Conservation (phyloP, 495 filamentous ascomycete genomes). For the Penicillium goetzii region DNA sequence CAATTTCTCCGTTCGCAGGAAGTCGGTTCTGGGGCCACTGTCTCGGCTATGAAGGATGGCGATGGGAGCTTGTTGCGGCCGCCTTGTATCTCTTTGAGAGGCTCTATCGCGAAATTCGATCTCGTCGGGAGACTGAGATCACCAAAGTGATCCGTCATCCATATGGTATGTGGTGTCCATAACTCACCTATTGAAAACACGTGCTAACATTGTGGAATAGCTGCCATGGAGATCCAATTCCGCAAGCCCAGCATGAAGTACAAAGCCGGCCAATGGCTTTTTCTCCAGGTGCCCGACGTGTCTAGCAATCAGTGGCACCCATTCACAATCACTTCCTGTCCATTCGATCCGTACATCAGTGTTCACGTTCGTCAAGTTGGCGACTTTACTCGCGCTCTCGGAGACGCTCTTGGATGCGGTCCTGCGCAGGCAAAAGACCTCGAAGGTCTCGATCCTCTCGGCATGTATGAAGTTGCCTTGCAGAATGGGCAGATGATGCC, state of each 20-base stretch:
- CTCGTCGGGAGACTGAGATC: conserved; percentile 81
- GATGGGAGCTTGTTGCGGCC: conserved; percentile 93
- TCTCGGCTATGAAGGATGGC: conserved; percentile 94
- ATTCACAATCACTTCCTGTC: conserved; percentile 99
- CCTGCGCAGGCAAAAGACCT: conserved; percentile 80
- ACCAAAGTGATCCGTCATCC: conserved; percentile 93
- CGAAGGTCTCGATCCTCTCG: conserved; percentile 87
- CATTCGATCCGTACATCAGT: conserved; percentile 90
- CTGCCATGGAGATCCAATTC: conserved; percentile 97
- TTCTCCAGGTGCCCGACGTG: conserved; percentile 88
- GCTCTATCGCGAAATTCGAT: conserved; percentile 88
- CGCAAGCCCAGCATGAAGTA: conserved; percentile 95
- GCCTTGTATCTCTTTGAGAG: conserved; percentile 85
- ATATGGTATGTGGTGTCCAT: conserved; percentile 67
- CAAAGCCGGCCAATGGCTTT: conserved; percentile 97
- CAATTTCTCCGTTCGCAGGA: conserved; percentile 83
- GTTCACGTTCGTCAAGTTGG: conserved; percentile 96
- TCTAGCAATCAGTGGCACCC: conserved; percentile 95
- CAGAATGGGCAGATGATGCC: conserved; percentile 93
- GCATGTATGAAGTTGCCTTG: conserved; percentile 98
- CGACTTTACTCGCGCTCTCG: conserved; percentile 88
- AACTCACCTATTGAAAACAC: not conserved
- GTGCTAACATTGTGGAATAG: conserved; percentile 44
- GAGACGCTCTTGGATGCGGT: conserved; percentile 91
- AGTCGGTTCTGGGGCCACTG: conserved; percentile 87